Evolutionary conservation across 129 eudicot genomes (phyloP).

Genomic region (Gnaphalium uliginosum): DNA sequence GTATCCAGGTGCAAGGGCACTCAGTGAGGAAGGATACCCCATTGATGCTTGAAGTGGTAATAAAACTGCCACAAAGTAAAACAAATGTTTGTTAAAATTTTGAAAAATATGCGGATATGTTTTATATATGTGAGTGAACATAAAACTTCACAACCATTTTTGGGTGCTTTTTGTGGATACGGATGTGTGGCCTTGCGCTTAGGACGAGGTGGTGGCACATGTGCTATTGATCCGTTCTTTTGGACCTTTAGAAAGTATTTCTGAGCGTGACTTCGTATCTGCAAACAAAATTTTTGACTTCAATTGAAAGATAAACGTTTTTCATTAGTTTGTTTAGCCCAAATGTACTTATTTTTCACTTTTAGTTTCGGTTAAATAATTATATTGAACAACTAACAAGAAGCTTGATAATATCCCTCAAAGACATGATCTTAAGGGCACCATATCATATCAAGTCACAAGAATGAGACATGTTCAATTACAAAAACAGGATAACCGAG

Average conservation of each 20-base stretch:
- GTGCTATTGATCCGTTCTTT: conserved; percentile 91
- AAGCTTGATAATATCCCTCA: not conserved
- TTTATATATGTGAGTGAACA: not conserved
- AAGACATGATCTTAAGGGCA: not conserved
- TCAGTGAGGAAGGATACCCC: conserved; percentile 62
- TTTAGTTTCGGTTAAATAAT: not conserved
- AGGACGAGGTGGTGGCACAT: conserved; percentile 99
- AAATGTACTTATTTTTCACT: conserved; percentile 14
- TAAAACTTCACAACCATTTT: conserved; percentile 50
- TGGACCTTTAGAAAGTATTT: conserved; percentile 96
- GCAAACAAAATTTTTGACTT: conserved; percentile 29
- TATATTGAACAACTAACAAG: not conserved
- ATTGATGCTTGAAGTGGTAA: conserved; percentile 71
- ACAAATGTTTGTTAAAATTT: not conserved
- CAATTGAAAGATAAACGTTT: conserved; percentile 22
- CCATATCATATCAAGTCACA: not conserved
- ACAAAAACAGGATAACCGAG: conserved; percentile 5
- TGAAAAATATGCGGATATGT: not conserved
- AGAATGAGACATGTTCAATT: conserved; percentile 5
- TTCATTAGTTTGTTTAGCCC: conserved; percentile 21
- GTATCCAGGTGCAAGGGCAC: conserved; percentile 70
- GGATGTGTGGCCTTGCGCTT: conserved; percentile 99
- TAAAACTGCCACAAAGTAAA: conserved; percentile 45
- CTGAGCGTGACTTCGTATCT: conserved; percentile 99
- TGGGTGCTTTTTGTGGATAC: conserved; percentile 92